A percentile compares a stretch with the other conserved stretches of the same genome.
These are phyloP conservation scores for Pseudopithomyces chartarum DNA, from an alignment of 2,329 filamentous ascomycete species.

Conservation along the genomic window DNA sequence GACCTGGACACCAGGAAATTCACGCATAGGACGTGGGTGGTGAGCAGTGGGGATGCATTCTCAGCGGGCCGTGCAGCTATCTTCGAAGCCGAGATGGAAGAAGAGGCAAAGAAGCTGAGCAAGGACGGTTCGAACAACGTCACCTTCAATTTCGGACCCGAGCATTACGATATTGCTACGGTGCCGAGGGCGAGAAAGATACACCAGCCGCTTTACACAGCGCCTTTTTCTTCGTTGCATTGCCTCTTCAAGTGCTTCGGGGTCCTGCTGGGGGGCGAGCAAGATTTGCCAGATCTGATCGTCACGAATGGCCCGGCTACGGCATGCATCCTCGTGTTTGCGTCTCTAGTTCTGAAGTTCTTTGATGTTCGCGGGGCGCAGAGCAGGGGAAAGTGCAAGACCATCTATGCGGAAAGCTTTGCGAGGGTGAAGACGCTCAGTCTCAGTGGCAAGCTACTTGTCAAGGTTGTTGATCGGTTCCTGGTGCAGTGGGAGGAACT, in stretches of 20 bases:
- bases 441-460: constrained; percentile 78
- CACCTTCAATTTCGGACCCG: constrained; percentile 22
- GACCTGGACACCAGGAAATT: constrained; percentile 54
- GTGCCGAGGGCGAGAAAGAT: constrained; percentile 80
- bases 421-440: constrained; percentile 83
- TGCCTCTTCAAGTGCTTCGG: constrained; percentile 68
- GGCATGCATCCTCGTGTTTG: constrained; percentile 74
- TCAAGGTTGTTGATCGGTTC: constrained; percentile 74
- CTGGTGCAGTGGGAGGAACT: constrained; percentile 80
- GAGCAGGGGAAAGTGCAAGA: constrained; percentile 63
- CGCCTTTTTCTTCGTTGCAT: constrained; percentile 69
- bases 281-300: constrained; percentile 71
- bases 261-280: constrained; percentile 52
- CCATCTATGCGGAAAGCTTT: constrained; percentile 91
- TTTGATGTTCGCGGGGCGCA: constrained; percentile 47
- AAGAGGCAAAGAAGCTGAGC: constrained; percentile 6
- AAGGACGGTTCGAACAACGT: constrained; percentile 1
- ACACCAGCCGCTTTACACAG: constrained; percentile 77
- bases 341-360: constrained; percentile 61
- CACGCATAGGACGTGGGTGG: constrained; percentile 77
- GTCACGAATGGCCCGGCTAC: constrained; percentile 89
- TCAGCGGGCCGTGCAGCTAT: constrained; percentile 67
- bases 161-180: constrained; percentile 65
- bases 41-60: constrained; percentile 76
- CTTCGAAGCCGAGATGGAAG: constrained; percentile 60